phyloP scores from a whole-genome alignment of 75 land plant species.

The Cryptomeria japonica region DNA sequence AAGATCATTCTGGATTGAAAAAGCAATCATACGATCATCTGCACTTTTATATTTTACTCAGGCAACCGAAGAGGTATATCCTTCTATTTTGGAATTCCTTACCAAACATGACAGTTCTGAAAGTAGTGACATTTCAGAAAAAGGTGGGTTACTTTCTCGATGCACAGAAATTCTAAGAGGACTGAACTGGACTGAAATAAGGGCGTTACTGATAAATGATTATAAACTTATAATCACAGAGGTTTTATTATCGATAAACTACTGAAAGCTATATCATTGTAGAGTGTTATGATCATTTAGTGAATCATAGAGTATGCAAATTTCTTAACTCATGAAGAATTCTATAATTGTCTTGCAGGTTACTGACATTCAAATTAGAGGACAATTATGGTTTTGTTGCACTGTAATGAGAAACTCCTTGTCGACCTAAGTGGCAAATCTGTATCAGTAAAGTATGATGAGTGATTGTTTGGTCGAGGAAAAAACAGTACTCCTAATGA shows the following conservation, averaged over 20 bases:
- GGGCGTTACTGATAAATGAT: not conserved
- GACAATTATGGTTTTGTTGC: too few species aligned
- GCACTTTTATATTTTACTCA: constrained; percentile 20
- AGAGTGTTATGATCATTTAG: not conserved
- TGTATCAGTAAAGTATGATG: too few species aligned
- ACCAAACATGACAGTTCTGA: constrained; percentile 32
- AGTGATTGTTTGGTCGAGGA: too few species aligned
- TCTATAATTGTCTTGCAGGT: not conserved
- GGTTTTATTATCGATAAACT: not conserved
- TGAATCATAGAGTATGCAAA: not conserved
- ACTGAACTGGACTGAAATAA: not conserved
- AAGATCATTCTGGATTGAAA: not conserved
- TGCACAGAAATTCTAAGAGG: not conserved
- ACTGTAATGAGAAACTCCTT: too few species aligned
- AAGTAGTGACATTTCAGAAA: not conserved
- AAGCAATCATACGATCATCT: not conserved
- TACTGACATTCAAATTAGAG: too few species aligned
- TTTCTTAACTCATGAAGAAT: not conserved
- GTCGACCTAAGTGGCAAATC: too few species aligned
- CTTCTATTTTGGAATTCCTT: constrained; percentile 58
- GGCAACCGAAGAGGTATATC: constrained; percentile 74
- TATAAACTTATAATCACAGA: not conserved
- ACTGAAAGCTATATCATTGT: not conserved
- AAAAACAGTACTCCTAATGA: not conserved
- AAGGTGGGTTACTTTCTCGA: not conserved